Evolutionary conservation across 2,329 filamentous ascomycete species (phyloP), one percentile per base, ranked within the genome.

Genomic region (Penicillium palitans): DNA sequence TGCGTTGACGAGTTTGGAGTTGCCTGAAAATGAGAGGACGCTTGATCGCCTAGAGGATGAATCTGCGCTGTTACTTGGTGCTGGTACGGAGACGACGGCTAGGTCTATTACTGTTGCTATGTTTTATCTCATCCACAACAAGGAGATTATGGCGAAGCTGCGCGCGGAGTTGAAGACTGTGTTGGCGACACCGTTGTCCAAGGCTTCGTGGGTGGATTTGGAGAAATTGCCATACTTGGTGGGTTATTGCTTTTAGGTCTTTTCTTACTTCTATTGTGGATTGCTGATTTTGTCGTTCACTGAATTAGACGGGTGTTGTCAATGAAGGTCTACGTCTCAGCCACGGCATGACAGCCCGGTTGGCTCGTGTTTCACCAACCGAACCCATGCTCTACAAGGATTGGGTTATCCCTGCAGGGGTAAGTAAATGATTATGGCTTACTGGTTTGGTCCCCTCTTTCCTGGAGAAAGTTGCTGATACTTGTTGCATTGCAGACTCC

Each of bases 171-270:
- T 75, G 64, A 63, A 57, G 35, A 68, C 62, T 42, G 64, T 73
- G 19, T 54, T 70, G 54, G 58, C 65, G 40, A 69, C 61, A n/a
- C 61, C 66, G 8, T 45, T 45, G 6, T 66, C 62, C 12, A 61
- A 61, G n/a, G 63, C 65, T 25, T 57, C 64, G 6, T 70, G 67
- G 68, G 41, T 61, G 2, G 67, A 76, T 19, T 63, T 78, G 27
- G 74, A 78, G 63, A 65, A 66, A 47, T 57, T 78, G n/a, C 75
- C 75, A 0, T 78, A 77, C 59, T 59, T 78, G 56, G 72, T 74
- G 51, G 55, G 68, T 57, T 10, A 31, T 39, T 6, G 3, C 21
- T 13, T 47, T 42, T 8, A 7, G 1, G 6, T 25, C 2, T 10
- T 3, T 29, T 35, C 25, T 15, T 12, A 6, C 17, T 41, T 35